Conservation (phyloP, 1,139 yeast species). For the Pichia sp. region DNA sequence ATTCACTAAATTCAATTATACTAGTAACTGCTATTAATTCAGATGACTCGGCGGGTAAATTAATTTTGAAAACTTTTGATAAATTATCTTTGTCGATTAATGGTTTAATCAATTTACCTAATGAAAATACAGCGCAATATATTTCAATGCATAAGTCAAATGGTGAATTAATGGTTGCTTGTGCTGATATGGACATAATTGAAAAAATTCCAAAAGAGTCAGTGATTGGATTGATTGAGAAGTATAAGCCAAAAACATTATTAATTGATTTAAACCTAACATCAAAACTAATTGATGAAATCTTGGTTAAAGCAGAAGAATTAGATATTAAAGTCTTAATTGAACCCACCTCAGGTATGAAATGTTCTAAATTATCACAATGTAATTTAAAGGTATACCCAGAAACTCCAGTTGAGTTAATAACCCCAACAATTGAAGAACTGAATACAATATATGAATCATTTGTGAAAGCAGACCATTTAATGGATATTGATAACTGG, state of each 20-base stretch:
- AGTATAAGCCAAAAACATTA: constrained; percentile 38
- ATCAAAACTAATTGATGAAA: constrained; percentile 33
- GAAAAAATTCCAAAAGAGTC: constrained; percentile 43
- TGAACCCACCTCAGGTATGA: constrained; percentile 74
- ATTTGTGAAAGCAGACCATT: constrained; percentile 42
- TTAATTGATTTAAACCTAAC: constrained; percentile 69
- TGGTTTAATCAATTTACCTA: constrained; percentile 18
- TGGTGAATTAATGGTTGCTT: constrained; percentile 68
- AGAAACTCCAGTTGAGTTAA: constrained; percentile 34
- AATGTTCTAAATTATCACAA: constrained; percentile 40
- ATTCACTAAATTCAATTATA: constrained; percentile 21
- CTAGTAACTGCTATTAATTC: constrained; percentile 59
- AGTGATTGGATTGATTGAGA: constrained; percentile 33
- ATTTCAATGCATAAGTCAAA: constrained; percentile 54
- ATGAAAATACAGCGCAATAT: constrained; percentile 59
- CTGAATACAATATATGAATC: constrained; percentile 47
- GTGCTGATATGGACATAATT: constrained; percentile 76
- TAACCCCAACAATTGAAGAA: constrained; percentile 69
- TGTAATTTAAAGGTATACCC: constrained; percentile 32
- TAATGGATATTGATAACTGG: constrained; percentile 61
- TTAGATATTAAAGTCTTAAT: constrained; percentile 37
- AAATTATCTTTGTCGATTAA: constrained; percentile 15
- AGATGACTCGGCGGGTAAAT: constrained; percentile 46
- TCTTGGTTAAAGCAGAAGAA: constrained; percentile 30
- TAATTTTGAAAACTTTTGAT: constrained; percentile 31